These are phyloP conservation scores for Rhododendron ovatum DNA, from an alignment of 148 eudicot genomes.

Conservation along the genomic window DNA sequence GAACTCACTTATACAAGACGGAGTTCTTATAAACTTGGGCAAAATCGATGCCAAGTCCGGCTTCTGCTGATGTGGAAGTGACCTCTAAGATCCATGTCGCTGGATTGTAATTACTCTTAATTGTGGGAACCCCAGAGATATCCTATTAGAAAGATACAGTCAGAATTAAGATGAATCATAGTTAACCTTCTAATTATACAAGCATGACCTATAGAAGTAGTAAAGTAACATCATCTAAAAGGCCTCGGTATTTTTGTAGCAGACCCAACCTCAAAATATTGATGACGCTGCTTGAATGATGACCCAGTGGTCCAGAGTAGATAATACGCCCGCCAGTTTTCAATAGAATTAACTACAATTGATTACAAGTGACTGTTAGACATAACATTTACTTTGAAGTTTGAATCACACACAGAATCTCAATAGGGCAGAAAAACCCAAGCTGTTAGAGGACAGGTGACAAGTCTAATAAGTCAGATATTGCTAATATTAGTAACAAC, in stretches of 20 bases:
- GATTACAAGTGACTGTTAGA: background rate
- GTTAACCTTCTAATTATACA: background rate
- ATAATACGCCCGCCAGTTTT: slow-evolving; percentile 70
- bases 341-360: slow-evolving; percentile 62
- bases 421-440: background rate
- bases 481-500: background rate
- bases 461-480: slow-evolving; percentile 1
- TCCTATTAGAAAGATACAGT: slow-evolving; percentile 25
- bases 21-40: slow-evolving; percentile 49
- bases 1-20: slow-evolving; percentile 48
- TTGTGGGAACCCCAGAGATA: slow-evolving; percentile 61
- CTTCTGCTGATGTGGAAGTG: slow-evolving; percentile 71
- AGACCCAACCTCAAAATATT: slow-evolving; percentile 67
- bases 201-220: background rate
- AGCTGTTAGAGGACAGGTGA: background rate
- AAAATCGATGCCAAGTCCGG: slow-evolving; percentile 56
- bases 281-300: slow-evolving; percentile 49
- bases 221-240: background rate
- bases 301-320: slow-evolving; percentile 76
- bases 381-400: background rate
- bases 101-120: slow-evolving; percentile 69
- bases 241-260: background rate
- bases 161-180: background rate
- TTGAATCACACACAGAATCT: background rate
- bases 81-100: slow-evolving; percentile 18